phyloP scores from a whole-genome alignment of 2,329 filamentous ascomycete species.

The Phaeosphaeria sp. region DNA sequence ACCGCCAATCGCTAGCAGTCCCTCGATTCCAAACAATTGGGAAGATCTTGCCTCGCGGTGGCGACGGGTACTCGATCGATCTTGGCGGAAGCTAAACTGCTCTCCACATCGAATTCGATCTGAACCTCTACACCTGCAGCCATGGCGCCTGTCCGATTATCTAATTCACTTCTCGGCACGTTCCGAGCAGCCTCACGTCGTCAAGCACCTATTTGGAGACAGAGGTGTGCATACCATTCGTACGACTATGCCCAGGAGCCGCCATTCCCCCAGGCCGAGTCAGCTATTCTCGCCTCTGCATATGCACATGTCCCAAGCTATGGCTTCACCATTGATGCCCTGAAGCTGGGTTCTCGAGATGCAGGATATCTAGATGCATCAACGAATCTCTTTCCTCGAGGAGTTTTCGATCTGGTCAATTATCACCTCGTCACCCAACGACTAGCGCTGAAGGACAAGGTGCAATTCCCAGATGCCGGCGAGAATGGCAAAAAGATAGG shows the following conservation, averaged over 20 bases:
- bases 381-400: constrained; percentile 79
- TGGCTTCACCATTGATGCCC: constrained; percentile 79
- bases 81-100: constrained; percentile 28
- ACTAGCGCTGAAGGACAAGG: constrained; percentile 60
- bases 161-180: constrained; percentile 30
- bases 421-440: constrained; percentile 77
- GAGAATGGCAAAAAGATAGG: constrained; percentile 48
- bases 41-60: constrained; percentile 1
- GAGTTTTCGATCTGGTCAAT: constrained; percentile 80
- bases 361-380: constrained; percentile 87
- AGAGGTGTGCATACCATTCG: constrained; percentile 42
- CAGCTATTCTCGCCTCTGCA: constrained; percentile 80
- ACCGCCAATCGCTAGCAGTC: not conserved
- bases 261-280: constrained; percentile 73
- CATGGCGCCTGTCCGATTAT: constrained; percentile 39
- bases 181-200: constrained; percentile 31
- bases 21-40: not conserved
- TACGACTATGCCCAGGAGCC: constrained; percentile 53
- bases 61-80: constrained; percentile 17
- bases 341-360: constrained; percentile 81
- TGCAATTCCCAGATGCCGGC: constrained; percentile 52
- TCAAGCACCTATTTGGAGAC: constrained; percentile 18
- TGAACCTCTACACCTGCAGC: constrained; percentile 18
- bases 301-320: constrained; percentile 77
- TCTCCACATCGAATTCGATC: constrained; percentile 23